Percentiles rank a stretch among this genome's conserved stretches.
Conservation (phyloP, 768 basidiomycete species). For the Amanita pallidorosea region DNA sequence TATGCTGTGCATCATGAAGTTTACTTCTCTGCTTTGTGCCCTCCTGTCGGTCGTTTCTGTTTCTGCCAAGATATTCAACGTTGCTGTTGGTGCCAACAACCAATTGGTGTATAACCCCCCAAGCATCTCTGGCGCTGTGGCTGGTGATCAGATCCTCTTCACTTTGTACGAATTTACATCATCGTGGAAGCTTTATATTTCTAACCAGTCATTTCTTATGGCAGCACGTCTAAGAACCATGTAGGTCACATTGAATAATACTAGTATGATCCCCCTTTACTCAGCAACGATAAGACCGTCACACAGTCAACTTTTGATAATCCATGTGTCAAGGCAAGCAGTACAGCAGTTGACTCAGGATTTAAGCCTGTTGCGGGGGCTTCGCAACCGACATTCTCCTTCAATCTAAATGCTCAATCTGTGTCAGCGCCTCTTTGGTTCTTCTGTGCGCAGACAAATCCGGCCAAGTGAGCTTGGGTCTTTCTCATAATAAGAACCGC, state of each 20-base stretch:
- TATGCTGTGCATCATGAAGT: slow-evolving; percentile 1
- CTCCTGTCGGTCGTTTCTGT: background rate
- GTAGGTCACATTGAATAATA: background rate
- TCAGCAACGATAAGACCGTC: slow-evolving; percentile 27
- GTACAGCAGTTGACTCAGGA: slow-evolving; percentile 36
- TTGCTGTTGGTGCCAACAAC: slow-evolving; percentile 1
- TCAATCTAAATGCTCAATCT: slow-evolving; percentile 29
- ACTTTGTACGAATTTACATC: background rate
- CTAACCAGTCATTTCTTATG: background rate
- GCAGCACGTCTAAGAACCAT: slow-evolving; percentile 3
- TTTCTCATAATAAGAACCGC: background rate
- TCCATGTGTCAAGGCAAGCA: slow-evolving; percentile 32
- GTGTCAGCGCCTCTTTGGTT: slow-evolving; percentile 45
- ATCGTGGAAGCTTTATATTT: too few species aligned
- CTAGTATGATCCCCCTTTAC: background rate
- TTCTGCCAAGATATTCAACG: slow-evolving; percentile 1
- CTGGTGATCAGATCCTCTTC: slow-evolving; percentile 3
- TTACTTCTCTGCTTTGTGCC: background rate
- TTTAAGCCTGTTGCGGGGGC: slow-evolving; percentile 29
- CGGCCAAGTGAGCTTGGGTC: slow-evolving; percentile 10
- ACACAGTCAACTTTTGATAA: slow-evolving; percentile 49
- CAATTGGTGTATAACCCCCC: slow-evolving; percentile 1
- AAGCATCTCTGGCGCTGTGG: background rate
- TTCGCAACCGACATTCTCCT: slow-evolving; percentile 23
- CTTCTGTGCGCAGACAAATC: slow-evolving; percentile 40